phyloP scores from a whole-genome alignment of 2,329 filamentous ascomycete genomes.

The Monosporascus sp. region DNA sequence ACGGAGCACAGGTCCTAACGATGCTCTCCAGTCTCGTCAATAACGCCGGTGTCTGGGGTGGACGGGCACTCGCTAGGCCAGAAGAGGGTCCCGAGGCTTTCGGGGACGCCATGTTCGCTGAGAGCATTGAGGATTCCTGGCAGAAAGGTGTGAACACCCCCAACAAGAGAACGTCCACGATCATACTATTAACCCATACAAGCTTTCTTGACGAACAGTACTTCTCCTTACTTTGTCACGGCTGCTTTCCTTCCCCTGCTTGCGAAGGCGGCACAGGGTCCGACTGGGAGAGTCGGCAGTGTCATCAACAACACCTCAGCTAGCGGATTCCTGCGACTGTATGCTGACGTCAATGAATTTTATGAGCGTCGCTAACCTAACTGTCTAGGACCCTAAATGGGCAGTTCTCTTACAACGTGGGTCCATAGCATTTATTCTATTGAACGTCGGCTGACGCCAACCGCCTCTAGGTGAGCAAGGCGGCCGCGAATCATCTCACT shows the following conservation, averaged over 20 bases:
- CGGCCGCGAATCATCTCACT: slow-evolving; percentile 2
- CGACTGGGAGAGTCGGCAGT: slow-evolving; percentile 41
- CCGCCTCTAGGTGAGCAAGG: slow-evolving; percentile 5
- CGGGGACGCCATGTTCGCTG: slow-evolving; percentile 19
- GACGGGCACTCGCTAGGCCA: slow-evolving; percentile 6
- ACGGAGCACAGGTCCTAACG: background rate
- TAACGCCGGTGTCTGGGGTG: slow-evolving; percentile 42
- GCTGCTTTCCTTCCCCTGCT: slow-evolving; percentile 51
- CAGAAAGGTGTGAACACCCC: slow-evolving; percentile 26
- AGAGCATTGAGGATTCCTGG: slow-evolving; percentile 22
- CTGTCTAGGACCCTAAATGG: background rate
- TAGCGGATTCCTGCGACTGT: slow-evolving; percentile 43
- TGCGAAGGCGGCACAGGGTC: slow-evolving; percentile 39
- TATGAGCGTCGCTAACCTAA: no score
- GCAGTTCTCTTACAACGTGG: background rate
- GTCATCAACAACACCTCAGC: slow-evolving; percentile 51
- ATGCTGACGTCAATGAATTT: no score
- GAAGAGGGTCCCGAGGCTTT: slow-evolving; percentile 20
- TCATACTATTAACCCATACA: background rate
- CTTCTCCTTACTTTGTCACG: slow-evolving; percentile 45
- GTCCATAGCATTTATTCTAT: background rate
- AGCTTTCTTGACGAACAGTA: slow-evolving; percentile 39
- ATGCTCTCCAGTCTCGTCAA: slow-evolving; percentile 37
- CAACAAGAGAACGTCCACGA: background rate
- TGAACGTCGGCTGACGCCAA: background rate